These are phyloP conservation scores for Cladosporium sp. DNA, from an alignment of 2,329 filamentous ascomycete species.

Conservation along the genomic window DNA sequence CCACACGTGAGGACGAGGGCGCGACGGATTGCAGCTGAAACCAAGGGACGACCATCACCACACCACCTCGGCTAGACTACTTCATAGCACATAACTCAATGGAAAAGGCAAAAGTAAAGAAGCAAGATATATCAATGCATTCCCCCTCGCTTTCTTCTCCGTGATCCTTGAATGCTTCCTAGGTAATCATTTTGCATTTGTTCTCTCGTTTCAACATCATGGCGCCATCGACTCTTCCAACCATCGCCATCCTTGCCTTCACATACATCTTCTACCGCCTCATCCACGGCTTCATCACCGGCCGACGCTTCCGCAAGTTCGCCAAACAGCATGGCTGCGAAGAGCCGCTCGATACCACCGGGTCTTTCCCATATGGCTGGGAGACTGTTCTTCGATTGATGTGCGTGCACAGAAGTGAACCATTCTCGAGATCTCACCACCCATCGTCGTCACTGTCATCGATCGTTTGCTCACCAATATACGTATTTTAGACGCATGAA, in stretches of 20 bases:
- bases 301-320: conserved; percentile 20
- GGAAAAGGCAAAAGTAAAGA: neutral
- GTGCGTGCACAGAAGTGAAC: neutral
- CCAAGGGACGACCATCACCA: neutral
- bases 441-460: neutral
- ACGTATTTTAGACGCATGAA: neutral
- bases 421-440: no score
- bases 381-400: neutral
- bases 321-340: conserved; percentile 21
- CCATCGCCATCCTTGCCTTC: conserved; percentile 1
- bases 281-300: neutral
- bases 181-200: neutral
- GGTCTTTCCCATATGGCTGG: conserved; percentile 12
- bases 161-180: neutral
- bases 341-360: conserved; percentile 6
- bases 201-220: neutral
- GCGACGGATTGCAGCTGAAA: neutral
- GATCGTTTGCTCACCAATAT: neutral
- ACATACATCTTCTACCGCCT: conserved; percentile 16
- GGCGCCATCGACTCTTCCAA: neutral
- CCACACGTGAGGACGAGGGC: neutral
- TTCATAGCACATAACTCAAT: neutral
- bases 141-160: neutral
- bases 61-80: neutral
- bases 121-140: neutral